Evolutionary conservation across 495 filamentous ascomycete species (phyloP).

Genomic region (Hypoxylon cercidicola): DNA sequence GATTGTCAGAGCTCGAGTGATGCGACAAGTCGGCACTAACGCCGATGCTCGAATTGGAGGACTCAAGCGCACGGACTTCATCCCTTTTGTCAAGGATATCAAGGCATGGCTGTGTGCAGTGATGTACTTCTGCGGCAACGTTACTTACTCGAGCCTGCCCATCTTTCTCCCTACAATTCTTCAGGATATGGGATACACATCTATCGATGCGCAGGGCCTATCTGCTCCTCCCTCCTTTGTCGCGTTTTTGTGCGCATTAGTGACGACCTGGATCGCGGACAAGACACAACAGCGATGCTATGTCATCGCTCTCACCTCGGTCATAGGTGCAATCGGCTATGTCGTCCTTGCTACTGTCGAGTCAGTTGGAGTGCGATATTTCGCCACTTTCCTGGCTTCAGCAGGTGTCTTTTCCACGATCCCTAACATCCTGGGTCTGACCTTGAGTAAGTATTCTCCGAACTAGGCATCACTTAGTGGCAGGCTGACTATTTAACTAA

Average conservation of each 20-base stretch:
- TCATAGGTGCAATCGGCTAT: conserved; percentile 74
- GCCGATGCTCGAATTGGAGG: conserved; percentile 54
- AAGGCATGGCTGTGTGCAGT: conserved; percentile 57
- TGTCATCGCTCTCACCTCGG: conserved; percentile 67
- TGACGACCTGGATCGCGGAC: conserved; percentile 74
- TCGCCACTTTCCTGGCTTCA: conserved; percentile 72
- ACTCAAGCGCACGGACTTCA: conserved; percentile 67
- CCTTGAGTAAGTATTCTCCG: conserved; percentile 54
- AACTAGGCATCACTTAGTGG: background rate
- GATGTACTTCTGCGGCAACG: conserved; percentile 62
- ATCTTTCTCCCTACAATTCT: conserved; percentile 85
- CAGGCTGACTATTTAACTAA: conserved; percentile 4
- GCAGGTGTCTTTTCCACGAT: conserved; percentile 71
- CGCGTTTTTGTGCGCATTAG: conserved; percentile 72
- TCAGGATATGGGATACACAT: conserved; percentile 76
- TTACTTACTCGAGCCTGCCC: conserved; percentile 77
- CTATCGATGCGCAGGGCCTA: conserved; percentile 77
- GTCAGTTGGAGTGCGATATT: conserved; percentile 68
- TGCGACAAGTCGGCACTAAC: conserved; percentile 68
- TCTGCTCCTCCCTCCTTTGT: conserved; percentile 81
- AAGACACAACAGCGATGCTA: conserved; percentile 75
- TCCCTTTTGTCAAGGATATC: conserved; percentile 62
- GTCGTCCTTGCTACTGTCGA: conserved; percentile 70
- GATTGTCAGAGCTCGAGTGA: conserved; percentile 68
- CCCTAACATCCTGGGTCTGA: conserved; percentile 73